Evolutionary conservation across 139 green algal genomes (phyloP).

Genomic region (Medakamo hakoo): DNA sequence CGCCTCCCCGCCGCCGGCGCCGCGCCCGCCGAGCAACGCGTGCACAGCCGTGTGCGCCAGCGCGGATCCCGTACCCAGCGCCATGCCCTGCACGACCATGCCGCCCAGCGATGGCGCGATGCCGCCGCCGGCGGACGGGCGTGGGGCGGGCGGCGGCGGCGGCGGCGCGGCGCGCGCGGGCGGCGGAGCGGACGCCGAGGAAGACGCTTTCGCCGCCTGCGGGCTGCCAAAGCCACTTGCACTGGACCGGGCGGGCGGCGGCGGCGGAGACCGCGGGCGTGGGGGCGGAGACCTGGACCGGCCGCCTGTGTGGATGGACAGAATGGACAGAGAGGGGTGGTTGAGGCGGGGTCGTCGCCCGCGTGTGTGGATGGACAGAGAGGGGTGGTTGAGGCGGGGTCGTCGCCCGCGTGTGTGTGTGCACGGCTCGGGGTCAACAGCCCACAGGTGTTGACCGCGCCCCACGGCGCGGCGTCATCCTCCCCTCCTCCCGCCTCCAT

Average conservation of each 20-base stretch:
- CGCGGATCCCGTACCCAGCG: slow-evolving; percentile 50
- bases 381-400: too few relatives aligned
- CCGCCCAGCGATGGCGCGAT: slow-evolving; percentile 54
- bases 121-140: slow-evolving; percentile 24
- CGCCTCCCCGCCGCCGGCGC: slow-evolving; percentile 13
- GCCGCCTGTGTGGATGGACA: background rate
- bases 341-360: too few relatives aligned
- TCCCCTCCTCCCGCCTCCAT: background rate
- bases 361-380: too few relatives aligned
- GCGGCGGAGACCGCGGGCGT: background rate
- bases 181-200: background rate
- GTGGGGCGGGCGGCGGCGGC: background rate
- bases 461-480: too few relatives aligned
- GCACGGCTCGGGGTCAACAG: too few relatives aligned
- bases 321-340: background rate
- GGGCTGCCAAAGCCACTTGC: too few relatives aligned
- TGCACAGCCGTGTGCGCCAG: slow-evolving; percentile 59
- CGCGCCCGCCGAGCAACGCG: slow-evolving; percentile 26
- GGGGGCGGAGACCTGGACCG: background rate
- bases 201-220: too few relatives aligned
- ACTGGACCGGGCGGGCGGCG: background rate
- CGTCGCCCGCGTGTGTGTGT: too few relatives aligned
- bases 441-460: too few relatives aligned
- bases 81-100: slow-evolving; percentile 49
- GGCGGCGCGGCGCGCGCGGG: background rate